These are phyloP conservation scores for Uronychia setigera DNA, from an alignment of 73 alveolate species.

Conservation along the genomic window DNA sequence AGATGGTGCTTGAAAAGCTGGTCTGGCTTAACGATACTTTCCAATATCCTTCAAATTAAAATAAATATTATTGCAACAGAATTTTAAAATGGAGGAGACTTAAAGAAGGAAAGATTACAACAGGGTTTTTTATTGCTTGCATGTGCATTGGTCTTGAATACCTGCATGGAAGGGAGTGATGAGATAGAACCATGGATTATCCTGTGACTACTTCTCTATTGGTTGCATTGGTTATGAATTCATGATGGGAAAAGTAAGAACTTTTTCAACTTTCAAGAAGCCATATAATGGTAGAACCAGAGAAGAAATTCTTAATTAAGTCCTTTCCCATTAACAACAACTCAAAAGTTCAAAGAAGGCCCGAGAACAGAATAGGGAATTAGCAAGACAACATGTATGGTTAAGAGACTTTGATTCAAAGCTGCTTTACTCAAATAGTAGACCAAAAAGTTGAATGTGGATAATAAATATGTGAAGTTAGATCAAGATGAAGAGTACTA, in stretches of 20 bases:
- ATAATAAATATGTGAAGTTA: too few relatives aligned
- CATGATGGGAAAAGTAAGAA: constrained; percentile 53
- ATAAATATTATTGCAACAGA: constrained; percentile 36
- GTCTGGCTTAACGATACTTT: too few relatives aligned
- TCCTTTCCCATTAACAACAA: constrained; percentile 73
- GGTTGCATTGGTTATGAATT: constrained; percentile 78
- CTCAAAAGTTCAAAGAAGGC: constrained; percentile 83
- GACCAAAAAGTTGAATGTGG: too few relatives aligned
- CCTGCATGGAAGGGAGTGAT: constrained; percentile 25
- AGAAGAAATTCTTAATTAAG: constrained; percentile 82
- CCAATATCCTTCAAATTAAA: too few relatives aligned
- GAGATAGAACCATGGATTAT: constrained; percentile 42
- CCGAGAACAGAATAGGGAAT: constrained; percentile 77
- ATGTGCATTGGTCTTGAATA: constrained; percentile 12
- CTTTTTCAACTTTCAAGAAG: constrained; percentile 25
- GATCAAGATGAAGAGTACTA: too few relatives aligned
- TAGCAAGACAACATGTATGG: constrained; percentile 83
- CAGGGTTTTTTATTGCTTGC: constrained; percentile 40
- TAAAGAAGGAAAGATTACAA: constrained; percentile 4
- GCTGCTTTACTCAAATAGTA: too few relatives aligned
- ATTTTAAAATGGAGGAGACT: constrained; percentile 24
- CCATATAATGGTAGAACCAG: constrained; percentile 92
- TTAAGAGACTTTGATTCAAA: constrained; percentile 76
- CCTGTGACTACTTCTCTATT: constrained; percentile 74
- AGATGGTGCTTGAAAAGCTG: too few relatives aligned